Percentiles rank a stretch among this genome's conserved stretches.
Conservation (phyloP, 2,329 filamentous ascomycete species). For the Colletotrichum orbiculare region DNA sequence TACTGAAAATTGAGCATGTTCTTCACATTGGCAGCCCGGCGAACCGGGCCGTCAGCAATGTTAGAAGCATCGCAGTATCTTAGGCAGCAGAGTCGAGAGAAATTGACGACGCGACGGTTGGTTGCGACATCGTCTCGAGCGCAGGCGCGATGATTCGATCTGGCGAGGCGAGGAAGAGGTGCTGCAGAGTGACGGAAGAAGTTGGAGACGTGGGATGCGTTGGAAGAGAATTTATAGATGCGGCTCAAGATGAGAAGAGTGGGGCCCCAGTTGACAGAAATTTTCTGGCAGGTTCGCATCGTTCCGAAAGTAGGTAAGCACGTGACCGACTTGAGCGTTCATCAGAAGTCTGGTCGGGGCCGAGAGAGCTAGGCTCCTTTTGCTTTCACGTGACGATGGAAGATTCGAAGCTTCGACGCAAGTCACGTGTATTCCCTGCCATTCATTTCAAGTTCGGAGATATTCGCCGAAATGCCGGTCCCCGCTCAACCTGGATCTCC, state of each 20-base stretch:
- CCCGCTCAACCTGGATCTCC: constrained; percentile 22
- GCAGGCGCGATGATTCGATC: background rate
- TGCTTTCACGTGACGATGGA: constrained; percentile 1
- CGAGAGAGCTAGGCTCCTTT: no score
- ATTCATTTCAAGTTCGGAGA: constrained; percentile 5
- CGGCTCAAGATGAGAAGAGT: constrained; percentile 32
- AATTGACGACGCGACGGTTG: no score
- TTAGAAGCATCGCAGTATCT: no score
- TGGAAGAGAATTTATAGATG: constrained; percentile 32
- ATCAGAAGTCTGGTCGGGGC: background rate
- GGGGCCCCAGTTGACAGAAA: constrained; percentile 17
- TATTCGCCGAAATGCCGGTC: constrained; percentile 26
- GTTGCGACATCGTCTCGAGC: background rate
- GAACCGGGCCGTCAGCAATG: no score
- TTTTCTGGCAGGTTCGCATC: constrained; percentile 22
- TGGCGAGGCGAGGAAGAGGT: constrained; percentile 2
- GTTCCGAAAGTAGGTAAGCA: background rate
- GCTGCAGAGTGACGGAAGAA: background rate
- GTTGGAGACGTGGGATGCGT: background rate
- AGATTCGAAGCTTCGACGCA: background rate
- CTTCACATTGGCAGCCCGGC: no score
- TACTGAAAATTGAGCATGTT: no score
- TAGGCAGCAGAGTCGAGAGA: no score
- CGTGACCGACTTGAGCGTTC: constrained; percentile 1
- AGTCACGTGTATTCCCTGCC: constrained; percentile 3